phyloP scores from a whole-genome alignment of 768 basidiomycete genomes.

The Trametes maxima region DNA sequence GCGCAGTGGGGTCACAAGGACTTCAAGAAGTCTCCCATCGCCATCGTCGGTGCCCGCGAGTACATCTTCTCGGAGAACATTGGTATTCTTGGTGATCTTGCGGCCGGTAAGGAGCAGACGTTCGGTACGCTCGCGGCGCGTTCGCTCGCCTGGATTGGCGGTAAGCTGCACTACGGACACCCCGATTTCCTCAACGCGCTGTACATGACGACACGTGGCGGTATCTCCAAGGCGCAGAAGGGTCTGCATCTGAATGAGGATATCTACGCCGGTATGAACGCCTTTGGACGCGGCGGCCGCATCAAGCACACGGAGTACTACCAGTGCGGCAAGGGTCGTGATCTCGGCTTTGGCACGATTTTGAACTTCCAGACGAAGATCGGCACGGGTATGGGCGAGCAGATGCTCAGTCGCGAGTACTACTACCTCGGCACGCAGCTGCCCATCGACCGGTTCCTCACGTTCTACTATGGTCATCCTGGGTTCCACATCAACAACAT shows the following conservation, averaged over 20 bases:
- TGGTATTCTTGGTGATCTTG: constrained; percentile 97
- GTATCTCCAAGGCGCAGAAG: constrained; percentile 98
- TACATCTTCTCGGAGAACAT: constrained; percentile 99
- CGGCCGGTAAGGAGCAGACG: constrained; percentile 99
- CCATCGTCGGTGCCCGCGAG: constrained; percentile 98
- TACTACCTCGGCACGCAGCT: constrained; percentile 98
- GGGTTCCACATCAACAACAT: constrained; percentile 99
- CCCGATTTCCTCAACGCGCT: constrained; percentile 98
- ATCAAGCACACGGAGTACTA: constrained; percentile 99
- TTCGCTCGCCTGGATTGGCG: constrained; percentile 95
- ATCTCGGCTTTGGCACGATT: constrained; percentile 98
- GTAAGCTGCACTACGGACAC: constrained; percentile 98
- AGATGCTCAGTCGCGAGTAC: constrained; percentile 98
- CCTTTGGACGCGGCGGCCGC: constrained; percentile 92
- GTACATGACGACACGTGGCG: constrained; percentile 98
- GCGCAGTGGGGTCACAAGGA: constrained; percentile 88
- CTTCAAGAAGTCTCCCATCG: constrained; percentile 86
- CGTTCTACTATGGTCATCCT: constrained; percentile 99
- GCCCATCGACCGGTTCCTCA: constrained; percentile 97
- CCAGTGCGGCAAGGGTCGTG: constrained; percentile 98
- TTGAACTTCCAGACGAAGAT: constrained; percentile 99
- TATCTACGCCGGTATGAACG: constrained; percentile 99
- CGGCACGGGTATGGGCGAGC: constrained; percentile 99
- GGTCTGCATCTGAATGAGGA: constrained; percentile 99
- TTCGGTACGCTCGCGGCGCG: constrained; percentile 98